A percentile compares a stretch with the other conserved stretches of the same genome.
phyloP scores from a whole-genome alignment of 495 filamentous ascomycete species.

The Penicillium tannophilum region DNA sequence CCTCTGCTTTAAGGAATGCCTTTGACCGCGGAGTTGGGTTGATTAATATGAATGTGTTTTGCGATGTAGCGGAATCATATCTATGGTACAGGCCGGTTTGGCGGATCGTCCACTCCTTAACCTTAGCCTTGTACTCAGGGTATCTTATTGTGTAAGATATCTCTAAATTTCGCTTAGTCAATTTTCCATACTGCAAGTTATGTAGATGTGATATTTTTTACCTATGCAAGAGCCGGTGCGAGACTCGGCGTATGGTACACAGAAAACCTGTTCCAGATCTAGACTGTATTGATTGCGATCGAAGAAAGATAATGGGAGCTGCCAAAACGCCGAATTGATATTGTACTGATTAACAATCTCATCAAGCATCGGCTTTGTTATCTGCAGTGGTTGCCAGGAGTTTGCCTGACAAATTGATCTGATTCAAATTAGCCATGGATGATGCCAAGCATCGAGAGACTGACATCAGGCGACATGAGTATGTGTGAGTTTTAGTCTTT shows the following conservation, averaged over 20 bases:
- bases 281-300: conserved; percentile 29
- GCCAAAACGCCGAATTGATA: conserved; percentile 34
- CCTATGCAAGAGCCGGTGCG: conserved; percentile 25
- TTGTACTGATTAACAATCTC: conserved; percentile 23
- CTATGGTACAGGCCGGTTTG: conserved; percentile 48
- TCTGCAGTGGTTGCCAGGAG: conserved; percentile 44
- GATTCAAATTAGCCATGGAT: background rate
- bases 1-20: conserved; percentile 30
- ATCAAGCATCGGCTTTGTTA: conserved; percentile 37
- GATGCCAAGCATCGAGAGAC: background rate
- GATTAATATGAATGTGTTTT: conserved; percentile 37
- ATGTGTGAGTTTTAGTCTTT: background rate
- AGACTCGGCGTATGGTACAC: conserved; percentile 23
- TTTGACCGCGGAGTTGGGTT: conserved; percentile 29
- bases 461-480: conserved; percentile 14
- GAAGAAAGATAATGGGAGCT: conserved; percentile 43
- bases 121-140: conserved; percentile 35
- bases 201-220: conserved; percentile 14
- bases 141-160: conserved; percentile 44
- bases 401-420: conserved; percentile 48
- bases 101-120: conserved; percentile 41
- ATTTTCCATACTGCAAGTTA: background rate
- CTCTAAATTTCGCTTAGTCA: conserved; percentile 25
- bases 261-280: conserved; percentile 38
- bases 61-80: conserved; percentile 27